Evolutionary conservation across 805 yeast species (phyloP).

Genomic region (Candida oleophila): DNA sequence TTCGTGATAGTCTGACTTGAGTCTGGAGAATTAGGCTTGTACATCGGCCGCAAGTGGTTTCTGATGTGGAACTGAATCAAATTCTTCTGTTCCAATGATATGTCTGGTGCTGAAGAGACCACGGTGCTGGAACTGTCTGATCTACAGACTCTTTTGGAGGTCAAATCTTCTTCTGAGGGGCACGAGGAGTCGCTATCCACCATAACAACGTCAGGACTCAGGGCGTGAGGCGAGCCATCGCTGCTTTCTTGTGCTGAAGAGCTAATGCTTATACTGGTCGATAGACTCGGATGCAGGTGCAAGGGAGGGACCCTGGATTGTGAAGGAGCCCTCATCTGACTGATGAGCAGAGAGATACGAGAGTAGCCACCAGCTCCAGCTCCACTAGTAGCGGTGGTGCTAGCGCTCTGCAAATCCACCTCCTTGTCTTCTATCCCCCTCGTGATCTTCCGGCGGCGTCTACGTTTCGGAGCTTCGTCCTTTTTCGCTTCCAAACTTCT

Average conservation of each 20-base stretch:
- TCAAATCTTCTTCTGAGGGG: neutral
- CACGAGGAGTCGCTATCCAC: neutral
- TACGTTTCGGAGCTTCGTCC: neutral
- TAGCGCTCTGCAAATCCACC: neutral
- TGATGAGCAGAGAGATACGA: constrained; percentile 21
- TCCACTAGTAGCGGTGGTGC: neutral
- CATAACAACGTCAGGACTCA: neutral
- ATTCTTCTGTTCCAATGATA: constrained; percentile 47
- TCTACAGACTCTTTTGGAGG: neutral
- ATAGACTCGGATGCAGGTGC: neutral
- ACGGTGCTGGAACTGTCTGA: constrained; percentile 4
- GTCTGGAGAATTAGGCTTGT: constrained; percentile 28
- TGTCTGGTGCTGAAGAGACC: constrained; percentile 10
- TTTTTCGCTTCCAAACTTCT: neutral
- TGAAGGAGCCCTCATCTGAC: constrained; percentile 17
- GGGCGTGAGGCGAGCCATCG: neutral
- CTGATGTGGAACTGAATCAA: constrained; percentile 59
- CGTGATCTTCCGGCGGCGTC: neutral
- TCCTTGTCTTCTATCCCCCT: neutral
- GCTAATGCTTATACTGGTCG: neutral
- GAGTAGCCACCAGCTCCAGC: too few species aligned
- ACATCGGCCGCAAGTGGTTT: constrained; percentile 48
- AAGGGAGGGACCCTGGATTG: neutral
- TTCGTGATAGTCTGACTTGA: constrained; percentile 25
- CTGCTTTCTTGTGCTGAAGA: constrained; percentile 1